phyloP scores from a whole-genome alignment of 768 basidiomycete genomes.

The Amanita muscaria region DNA sequence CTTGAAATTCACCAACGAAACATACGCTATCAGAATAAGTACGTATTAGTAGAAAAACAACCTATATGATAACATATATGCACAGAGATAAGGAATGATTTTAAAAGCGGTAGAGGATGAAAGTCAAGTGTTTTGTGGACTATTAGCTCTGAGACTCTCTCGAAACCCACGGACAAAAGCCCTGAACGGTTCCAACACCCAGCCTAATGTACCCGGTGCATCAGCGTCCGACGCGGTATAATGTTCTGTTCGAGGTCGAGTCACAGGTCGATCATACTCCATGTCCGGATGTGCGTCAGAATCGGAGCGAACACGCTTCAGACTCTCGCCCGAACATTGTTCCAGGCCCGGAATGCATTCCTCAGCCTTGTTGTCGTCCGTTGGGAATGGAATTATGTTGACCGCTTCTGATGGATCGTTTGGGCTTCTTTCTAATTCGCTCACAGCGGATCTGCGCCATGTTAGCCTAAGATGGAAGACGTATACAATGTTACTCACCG shows the following conservation, averaged over 20 bases:
- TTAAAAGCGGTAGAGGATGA: conserved; percentile 7
- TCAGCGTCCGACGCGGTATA: conserved; percentile 38
- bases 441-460: conserved; percentile 1
- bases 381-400: conserved; percentile 5
- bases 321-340: background rate
- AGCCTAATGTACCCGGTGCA: conserved; percentile 40
- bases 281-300: background rate
- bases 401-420: background rate
- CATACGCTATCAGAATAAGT: too few species aligned
- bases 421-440: background rate
- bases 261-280: conserved; percentile 31
- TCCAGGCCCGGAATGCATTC: background rate
- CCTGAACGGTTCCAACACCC: conserved; percentile 55
- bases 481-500: conserved; percentile 11
- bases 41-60: too few species aligned
- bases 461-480: too few species aligned
- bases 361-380: background rate
- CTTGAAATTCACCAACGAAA: too few species aligned
- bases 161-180: conserved; percentile 62
- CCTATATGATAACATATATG: too few species aligned
- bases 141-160: conserved; percentile 38
- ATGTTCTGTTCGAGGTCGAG: conserved; percentile 42
- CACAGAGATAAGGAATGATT: background rate
- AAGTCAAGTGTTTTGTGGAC: conserved; percentile 7
- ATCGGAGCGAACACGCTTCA: conserved; percentile 4